Evolutionary conservation across 2,329 filamentous ascomycete genomes (phyloP).

Genomic region (Pestalotiopsis sp.): DNA sequence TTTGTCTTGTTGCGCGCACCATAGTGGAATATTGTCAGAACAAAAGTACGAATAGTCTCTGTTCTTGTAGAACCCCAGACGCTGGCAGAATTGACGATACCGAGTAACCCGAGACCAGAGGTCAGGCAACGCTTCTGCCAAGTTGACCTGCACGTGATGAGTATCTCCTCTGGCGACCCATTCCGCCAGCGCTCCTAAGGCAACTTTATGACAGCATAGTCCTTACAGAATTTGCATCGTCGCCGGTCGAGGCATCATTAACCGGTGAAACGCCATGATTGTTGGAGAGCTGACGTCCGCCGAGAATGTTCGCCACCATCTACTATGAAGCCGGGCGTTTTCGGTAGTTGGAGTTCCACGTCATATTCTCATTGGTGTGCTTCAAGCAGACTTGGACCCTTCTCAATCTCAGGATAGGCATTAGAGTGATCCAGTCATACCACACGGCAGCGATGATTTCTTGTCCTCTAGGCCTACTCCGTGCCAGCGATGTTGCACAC

Average conservation of each 20-base stretch:
- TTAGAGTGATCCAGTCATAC: neutral
- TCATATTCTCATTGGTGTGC: neutral
- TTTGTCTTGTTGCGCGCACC: no score
- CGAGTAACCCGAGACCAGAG: neutral
- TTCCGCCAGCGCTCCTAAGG: neutral
- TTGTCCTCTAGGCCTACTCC: neutral
- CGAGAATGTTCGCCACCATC: neutral
- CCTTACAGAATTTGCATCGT: neutral
- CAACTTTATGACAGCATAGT: neutral
- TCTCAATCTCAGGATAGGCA: neutral
- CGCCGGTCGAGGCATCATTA: neutral
- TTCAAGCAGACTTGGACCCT: neutral
- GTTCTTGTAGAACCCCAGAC: neutral
- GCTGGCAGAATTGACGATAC: neutral
- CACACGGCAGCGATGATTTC: neutral
- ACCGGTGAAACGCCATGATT: neutral
- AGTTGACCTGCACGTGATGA: neutral
- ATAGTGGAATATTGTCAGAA: no score
- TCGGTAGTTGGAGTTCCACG: neutral
- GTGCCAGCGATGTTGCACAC: neutral
- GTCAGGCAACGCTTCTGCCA: neutral
- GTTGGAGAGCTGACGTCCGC: neutral
- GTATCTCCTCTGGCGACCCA: neutral
- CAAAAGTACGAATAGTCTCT: no score
- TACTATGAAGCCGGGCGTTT: neutral